phyloP scores from a whole-genome alignment of 2,329 filamentous ascomycete species.

The Aspergillus awamori region DNA sequence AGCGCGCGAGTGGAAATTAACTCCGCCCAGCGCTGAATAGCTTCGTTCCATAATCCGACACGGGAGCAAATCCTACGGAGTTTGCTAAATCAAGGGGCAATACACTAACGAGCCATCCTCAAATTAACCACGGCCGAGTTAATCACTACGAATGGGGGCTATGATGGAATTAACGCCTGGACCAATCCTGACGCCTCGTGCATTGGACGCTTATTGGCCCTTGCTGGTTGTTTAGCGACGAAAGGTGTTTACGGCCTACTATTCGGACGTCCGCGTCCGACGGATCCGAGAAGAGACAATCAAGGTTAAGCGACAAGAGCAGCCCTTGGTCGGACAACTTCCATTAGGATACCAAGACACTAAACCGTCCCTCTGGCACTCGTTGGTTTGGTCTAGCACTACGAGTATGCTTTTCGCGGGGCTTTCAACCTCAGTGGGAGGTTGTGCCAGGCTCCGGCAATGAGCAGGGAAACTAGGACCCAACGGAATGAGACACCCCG shows the following conservation, averaged over 20 bases:
- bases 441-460: neutral
- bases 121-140: neutral
- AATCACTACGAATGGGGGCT: neutral
- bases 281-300: neutral
- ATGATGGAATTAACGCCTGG: neutral
- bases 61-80: neutral
- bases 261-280: neutral
- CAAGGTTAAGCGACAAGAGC: neutral
- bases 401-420: neutral
- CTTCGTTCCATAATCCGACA: neutral
- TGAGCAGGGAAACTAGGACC: neutral
- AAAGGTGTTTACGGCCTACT: neutral
- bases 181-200: neutral
- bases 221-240: neutral
- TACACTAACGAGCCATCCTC: neutral
- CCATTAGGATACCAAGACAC: neutral
- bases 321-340: neutral
- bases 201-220: neutral
- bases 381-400: neutral
- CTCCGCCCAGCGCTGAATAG: neutral
- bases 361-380: neutral
- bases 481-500: neutral
- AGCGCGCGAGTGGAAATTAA: constrained; percentile 1
- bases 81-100: neutral
- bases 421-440: neutral